These are phyloP conservation scores for Boletus sensibilis DNA, from an alignment of 768 basidiomycete species.

Conservation along the genomic window DNA sequence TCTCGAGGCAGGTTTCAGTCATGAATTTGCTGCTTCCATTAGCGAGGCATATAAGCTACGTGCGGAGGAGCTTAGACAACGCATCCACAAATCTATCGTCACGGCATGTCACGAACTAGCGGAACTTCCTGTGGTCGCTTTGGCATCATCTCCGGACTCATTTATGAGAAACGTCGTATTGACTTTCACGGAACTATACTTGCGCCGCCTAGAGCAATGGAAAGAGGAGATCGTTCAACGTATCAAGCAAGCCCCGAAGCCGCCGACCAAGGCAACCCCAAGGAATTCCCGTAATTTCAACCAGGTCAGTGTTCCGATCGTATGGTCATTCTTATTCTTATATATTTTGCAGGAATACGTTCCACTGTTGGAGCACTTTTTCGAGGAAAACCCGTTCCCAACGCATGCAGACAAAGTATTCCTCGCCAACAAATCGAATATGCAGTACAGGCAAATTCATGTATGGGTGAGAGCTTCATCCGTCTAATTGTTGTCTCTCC, in stretches of 20 bases:
- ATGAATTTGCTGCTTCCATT: not conserved
- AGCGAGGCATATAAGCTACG: not conserved
- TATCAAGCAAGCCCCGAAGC: not conserved
- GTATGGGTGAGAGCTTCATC: constrained; percentile 6
- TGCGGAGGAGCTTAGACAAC: not conserved
- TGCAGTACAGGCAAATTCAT: constrained; percentile 19
- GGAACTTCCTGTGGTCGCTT: not conserved
- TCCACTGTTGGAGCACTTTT: constrained; percentile 12
- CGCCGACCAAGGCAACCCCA: accelerated
- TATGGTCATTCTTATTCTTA: accelerated
- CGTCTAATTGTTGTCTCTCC: accelerated
- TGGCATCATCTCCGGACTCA: accelerated
- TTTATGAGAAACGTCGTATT: not conserved
- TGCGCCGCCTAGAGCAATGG: not conserved
- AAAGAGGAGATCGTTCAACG: not conserved
- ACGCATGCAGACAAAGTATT: constrained; percentile 13
- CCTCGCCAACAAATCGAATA: constrained; percentile 8
- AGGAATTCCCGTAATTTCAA: not conserved
- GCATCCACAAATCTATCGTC: not conserved
- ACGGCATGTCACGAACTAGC: not conserved
- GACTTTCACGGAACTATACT: not conserved
- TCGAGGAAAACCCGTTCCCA: constrained; percentile 11
- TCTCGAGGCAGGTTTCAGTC: not conserved
- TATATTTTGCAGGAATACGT: not conserved
- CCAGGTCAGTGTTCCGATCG: not conserved